phyloP scores from a whole-genome alignment of 148 eudicot genomes.

The Rhododendron ovatum region DNA sequence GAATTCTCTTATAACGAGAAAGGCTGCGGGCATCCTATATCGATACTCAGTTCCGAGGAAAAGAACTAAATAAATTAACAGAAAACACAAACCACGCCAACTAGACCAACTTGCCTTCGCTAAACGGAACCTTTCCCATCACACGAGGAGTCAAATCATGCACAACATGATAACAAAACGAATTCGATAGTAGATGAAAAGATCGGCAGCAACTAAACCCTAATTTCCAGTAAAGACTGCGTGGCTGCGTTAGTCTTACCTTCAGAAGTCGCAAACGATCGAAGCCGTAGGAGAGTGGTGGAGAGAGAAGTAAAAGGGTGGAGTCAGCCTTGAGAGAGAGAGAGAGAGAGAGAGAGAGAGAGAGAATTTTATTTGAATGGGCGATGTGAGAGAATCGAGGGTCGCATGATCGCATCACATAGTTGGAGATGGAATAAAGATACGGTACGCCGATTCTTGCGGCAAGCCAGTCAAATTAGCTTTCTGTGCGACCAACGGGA shows the following conservation, averaged over 20 bases:
- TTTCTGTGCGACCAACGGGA: not conserved
- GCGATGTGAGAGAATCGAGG: not conserved
- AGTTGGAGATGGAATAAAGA: not conserved
- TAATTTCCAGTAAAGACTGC: not conserved
- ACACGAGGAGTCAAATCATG: not conserved
- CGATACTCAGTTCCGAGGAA: not conserved
- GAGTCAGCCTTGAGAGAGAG: not conserved
- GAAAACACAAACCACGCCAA: not conserved
- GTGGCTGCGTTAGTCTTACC: not conserved
- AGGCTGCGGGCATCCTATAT: too few species aligned
- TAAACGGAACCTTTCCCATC: not conserved
- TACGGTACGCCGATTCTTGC: not conserved
- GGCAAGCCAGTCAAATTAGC: not conserved
- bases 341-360: conserved; percentile 3
- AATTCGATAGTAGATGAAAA: not conserved
- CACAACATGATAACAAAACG: not conserved
- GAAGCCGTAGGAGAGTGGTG: not conserved
- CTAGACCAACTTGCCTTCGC: not conserved
- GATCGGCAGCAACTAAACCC: conserved; percentile 1
- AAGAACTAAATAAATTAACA: not conserved
- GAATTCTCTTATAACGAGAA: not conserved
- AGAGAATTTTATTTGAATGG: not conserved
- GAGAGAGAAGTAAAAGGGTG: not conserved
- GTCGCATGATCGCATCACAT: not conserved
- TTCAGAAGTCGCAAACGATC: not conserved